Conservation (phyloP, 164 flowering plant species). For the Magnolia sinica region DNA sequence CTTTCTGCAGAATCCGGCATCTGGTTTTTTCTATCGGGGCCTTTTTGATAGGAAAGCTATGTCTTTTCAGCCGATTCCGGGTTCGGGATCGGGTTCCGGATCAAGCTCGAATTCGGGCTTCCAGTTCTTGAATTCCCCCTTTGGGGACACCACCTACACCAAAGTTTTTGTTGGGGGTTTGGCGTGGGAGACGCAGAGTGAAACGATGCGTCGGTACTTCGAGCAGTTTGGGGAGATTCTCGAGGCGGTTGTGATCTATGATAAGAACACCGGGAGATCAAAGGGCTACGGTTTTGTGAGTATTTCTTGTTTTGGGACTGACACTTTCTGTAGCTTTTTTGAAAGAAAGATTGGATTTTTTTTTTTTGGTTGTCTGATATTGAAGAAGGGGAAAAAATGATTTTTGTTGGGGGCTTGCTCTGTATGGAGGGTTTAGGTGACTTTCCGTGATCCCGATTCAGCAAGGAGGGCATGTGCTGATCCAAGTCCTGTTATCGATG, state of each 20-base stretch:
- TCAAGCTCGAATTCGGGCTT: constrained; percentile 60
- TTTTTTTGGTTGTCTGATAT: neutral
- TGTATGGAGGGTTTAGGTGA: constrained; percentile 84
- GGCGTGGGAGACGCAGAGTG: constrained; percentile 99
- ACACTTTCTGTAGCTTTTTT: neutral
- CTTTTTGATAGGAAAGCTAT: constrained; percentile 20
- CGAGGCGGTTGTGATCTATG: constrained; percentile 95
- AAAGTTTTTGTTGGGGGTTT: constrained; percentile 97
- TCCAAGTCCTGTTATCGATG: constrained; percentile 85
- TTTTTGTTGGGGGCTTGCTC: constrained; percentile 25
- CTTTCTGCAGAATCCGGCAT: neutral
- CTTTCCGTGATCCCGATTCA: constrained; percentile 84
- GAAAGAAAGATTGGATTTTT: neutral
- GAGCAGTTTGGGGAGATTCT: constrained; percentile 95
- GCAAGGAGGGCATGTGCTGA: constrained; percentile 90
- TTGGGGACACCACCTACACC: constrained; percentile 92
- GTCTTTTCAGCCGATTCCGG: constrained; percentile 64
- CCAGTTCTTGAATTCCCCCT: constrained; percentile 77
- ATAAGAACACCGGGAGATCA: constrained; percentile 92
- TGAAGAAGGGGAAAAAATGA: constrained; percentile 32
- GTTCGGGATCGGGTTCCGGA: constrained; percentile 39
- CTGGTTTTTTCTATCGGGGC: constrained; percentile 9
- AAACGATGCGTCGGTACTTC: constrained; percentile 73
- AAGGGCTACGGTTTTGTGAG: constrained; percentile 99
- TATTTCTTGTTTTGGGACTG: constrained; percentile 21